phyloP scores from a whole-genome alignment of 2,329 filamentous ascomycete species.

The Exophiala calicioides region DNA sequence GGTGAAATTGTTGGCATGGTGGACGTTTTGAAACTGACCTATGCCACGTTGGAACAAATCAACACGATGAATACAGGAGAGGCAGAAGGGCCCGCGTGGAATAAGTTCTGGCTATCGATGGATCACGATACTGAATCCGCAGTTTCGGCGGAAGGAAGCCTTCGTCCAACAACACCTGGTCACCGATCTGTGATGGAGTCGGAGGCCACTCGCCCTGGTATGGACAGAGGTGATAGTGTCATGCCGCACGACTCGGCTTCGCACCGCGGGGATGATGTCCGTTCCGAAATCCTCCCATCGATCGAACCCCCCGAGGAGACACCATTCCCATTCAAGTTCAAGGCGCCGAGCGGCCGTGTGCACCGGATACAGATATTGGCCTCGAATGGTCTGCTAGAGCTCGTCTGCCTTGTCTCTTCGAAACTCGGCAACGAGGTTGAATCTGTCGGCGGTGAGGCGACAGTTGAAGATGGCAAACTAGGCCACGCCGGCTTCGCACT shows the following conservation, averaged over 20 bases:
- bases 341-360: slow-evolving; percentile 90
- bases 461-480: slow-evolving; percentile 76
- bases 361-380: slow-evolving; percentile 86
- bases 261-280: slow-evolving; percentile 80
- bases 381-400: slow-evolving; percentile 74
- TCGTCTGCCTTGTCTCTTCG: slow-evolving; percentile 73
- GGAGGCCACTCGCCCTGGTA: slow-evolving; percentile 62
- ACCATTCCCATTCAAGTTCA: slow-evolving; percentile 98
- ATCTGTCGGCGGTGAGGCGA: slow-evolving; percentile 76
- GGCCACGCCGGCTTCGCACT: slow-evolving; percentile 80
- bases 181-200: slow-evolving; percentile 80
- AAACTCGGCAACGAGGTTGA: slow-evolving; percentile 87
- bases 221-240: slow-evolving; percentile 78
- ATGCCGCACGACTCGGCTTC: slow-evolving; percentile 93
- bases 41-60: slow-evolving; percentile 87
- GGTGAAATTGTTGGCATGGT: slow-evolving; percentile 99
- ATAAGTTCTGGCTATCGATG: slow-evolving; percentile 98
- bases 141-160: slow-evolving; percentile 86
- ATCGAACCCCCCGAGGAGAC: slow-evolving; percentile 64
- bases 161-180: slow-evolving; percentile 67
- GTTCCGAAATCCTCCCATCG: slow-evolving; percentile 57
- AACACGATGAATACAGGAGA: slow-evolving; percentile 90
- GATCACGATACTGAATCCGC: slow-evolving; percentile 94
- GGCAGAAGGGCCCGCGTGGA: slow-evolving; percentile 95
- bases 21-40: slow-evolving; percentile 95